A percentile compares a stretch with the other conserved stretches of the same genome.
phyloP scores from a whole-genome alignment of 2,329 filamentous ascomycete genomes.

The Penicillium sp. region DNA sequence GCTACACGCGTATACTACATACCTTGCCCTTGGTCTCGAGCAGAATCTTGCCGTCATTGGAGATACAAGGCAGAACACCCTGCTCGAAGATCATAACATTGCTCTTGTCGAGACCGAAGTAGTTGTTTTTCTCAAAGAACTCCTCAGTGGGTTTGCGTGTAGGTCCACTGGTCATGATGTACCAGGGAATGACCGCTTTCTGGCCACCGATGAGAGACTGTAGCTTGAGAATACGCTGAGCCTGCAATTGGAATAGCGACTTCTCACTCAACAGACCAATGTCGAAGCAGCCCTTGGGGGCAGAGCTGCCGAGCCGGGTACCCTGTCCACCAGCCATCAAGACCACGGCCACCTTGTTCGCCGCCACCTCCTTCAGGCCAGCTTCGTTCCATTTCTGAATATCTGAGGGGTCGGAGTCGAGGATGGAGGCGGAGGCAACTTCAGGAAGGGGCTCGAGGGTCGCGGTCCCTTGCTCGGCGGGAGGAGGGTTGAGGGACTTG shows the following conservation, averaged over 20 bases:
- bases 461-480: conserved; percentile 50
- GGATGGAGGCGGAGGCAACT: conserved; percentile 80
- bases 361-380: conserved; percentile 63
- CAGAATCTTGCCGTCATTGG: conserved; percentile 95
- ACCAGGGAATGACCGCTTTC: conserved; percentile 80
- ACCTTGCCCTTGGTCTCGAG: conserved; percentile 84
- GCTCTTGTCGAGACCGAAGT: conserved; percentile 81
- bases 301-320: conserved; percentile 88
- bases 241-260: conserved; percentile 96
- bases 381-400: conserved; percentile 79
- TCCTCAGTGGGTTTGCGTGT: conserved; percentile 88
- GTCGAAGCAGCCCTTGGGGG: conserved; percentile 95
- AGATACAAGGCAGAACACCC: conserved; percentile 93
- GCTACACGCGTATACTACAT: conserved; percentile 15
- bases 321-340: conserved; percentile 97
- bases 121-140: conserved; percentile 85
- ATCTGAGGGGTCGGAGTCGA: conserved; percentile 78
- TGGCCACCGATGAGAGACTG: conserved; percentile 70
- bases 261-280: conserved; percentile 92
- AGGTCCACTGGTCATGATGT: conserved; percentile 98
- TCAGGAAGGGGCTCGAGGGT: conserved; percentile 84
- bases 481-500: conserved; percentile 74
- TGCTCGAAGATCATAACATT: conserved; percentile 96
- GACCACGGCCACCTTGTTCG: conserved; percentile 76
- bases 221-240: conserved; percentile 84